phyloP scores from a whole-genome alignment of 1,139 yeast genomes.

The Pneumocystis oryctolagi region DNA sequence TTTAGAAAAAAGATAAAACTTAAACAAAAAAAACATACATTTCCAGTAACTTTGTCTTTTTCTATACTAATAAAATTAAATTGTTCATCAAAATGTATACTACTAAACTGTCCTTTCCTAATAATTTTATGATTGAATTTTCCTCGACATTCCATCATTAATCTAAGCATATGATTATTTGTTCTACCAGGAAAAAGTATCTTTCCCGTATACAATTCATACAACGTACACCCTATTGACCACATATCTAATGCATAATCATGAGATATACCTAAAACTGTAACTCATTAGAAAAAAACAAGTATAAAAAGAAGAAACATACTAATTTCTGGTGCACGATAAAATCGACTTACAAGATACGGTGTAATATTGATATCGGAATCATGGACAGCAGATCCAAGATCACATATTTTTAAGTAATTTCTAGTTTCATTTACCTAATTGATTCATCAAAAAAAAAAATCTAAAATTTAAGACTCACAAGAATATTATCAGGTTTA shows the following conservation, averaged over 20 bases:
- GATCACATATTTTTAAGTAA: constrained; percentile 72
- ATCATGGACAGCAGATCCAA: constrained; percentile 69
- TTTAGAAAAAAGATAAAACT: constrained; percentile 3
- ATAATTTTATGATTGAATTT: constrained; percentile 23
- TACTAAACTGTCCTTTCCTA: constrained; percentile 20
- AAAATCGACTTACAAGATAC: constrained; percentile 74
- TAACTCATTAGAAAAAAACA: not conserved
- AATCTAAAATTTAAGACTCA: constrained; percentile 24
- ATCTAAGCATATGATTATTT: constrained; percentile 25
- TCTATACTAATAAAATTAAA: constrained; percentile 20
- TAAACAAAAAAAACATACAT: constrained; percentile 14
- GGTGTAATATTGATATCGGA: constrained; percentile 71
- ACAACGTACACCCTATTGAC: constrained; percentile 86
- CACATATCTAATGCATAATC: constrained; percentile 71
- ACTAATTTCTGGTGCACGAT: constrained; percentile 79
- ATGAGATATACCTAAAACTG: constrained; percentile 68
- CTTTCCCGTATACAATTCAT: constrained; percentile 69
- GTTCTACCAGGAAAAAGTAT: constrained; percentile 66
- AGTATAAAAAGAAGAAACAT: not conserved
- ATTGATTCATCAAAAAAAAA: constrained; percentile 48
- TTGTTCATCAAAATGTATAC: constrained; percentile 22
- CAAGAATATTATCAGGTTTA: constrained; percentile 72
- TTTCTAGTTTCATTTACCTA: constrained; percentile 58
- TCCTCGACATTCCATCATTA: constrained; percentile 25
- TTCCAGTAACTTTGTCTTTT: constrained; percentile 20